phyloP scores from a whole-genome alignment of 106 monocot genomes.

The Platanthera guangdongensis region DNA sequence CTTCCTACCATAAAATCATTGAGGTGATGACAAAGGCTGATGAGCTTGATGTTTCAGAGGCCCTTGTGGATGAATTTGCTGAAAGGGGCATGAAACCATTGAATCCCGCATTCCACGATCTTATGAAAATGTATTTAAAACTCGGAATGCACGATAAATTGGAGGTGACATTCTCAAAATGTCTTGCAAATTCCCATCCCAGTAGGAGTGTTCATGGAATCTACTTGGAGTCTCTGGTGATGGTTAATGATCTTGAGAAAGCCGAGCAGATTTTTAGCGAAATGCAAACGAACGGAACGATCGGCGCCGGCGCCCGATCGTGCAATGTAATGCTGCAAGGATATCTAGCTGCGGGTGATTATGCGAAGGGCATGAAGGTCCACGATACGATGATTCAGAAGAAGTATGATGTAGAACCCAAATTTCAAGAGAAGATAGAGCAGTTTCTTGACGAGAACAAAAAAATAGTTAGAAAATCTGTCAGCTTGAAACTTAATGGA shows the following conservation, averaged over 20 bases:
- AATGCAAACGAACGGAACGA: slow-evolving; percentile 51
- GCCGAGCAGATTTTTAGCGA: slow-evolving; percentile 75
- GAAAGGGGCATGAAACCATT: slow-evolving; percentile 64
- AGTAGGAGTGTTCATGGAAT: slow-evolving; percentile 50
- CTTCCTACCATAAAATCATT: slow-evolving; percentile 78
- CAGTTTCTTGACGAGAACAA: slow-evolving; percentile 39
- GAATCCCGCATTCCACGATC: slow-evolving; percentile 52
- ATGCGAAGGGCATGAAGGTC: slow-evolving; percentile 54
- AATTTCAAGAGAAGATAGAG: slow-evolving; percentile 44
- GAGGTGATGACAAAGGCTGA: slow-evolving; percentile 62
- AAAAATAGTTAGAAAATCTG: slow-evolving; percentile 47
- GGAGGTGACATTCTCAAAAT: slow-evolving; percentile 44
- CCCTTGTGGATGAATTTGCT: slow-evolving; percentile 49
- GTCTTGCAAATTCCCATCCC: slow-evolving; percentile 41
- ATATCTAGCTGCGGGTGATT: slow-evolving; percentile 52
- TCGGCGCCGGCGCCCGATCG: slow-evolving; percentile 44
- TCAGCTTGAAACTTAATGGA: slow-evolving; percentile 60
- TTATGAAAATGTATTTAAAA: slow-evolving; percentile 69
- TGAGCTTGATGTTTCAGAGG: slow-evolving; percentile 50
- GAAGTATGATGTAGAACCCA: slow-evolving; percentile 63
- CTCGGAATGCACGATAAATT: slow-evolving; percentile 55
- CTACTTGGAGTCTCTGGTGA: slow-evolving; percentile 75
- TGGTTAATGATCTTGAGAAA: slow-evolving; percentile 36
- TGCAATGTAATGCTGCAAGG: slow-evolving; percentile 68
- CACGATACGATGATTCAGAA: slow-evolving; percentile 77